Conservation (phyloP, 495 filamentous ascomycete species). For the Chaetomium fimeti region DNA sequence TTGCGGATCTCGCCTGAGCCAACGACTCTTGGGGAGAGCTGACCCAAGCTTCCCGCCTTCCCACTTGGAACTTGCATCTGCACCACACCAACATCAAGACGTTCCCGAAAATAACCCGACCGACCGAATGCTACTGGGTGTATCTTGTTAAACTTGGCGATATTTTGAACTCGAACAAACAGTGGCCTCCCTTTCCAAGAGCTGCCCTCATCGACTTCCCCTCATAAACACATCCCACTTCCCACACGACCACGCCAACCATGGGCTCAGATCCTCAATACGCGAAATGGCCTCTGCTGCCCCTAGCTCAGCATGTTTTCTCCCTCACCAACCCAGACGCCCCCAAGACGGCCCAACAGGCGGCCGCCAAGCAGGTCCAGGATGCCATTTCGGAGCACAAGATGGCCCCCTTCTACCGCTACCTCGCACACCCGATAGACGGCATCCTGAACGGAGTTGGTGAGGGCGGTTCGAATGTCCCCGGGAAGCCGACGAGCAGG, state of each 20-base stretch:
- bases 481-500: slow-evolving; percentile 52
- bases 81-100: not conserved
- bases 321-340: slow-evolving; percentile 88
- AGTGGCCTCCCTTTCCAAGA: not conserved
- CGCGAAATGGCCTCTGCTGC: slow-evolving; percentile 88
- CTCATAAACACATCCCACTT: slow-evolving; percentile 8
- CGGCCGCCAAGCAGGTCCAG: slow-evolving; percentile 78
- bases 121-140: not conserved
- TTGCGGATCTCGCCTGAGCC: slow-evolving; percentile 27
- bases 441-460: slow-evolving; percentile 80
- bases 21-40: slow-evolving; percentile 16
- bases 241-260: slow-evolving; percentile 18
- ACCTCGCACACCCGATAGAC: slow-evolving; percentile 90
- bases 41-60: slow-evolving; percentile 21
- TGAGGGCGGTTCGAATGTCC: slow-evolving; percentile 58
- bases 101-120: not conserved
- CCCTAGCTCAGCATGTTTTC: slow-evolving; percentile 95
- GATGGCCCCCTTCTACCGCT: slow-evolving; percentile 95
- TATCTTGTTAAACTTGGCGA: not conserved
- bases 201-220: not conserved
- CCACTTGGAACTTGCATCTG: slow-evolving; percentile 15
- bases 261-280: slow-evolving; percentile 99
- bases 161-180: not conserved
- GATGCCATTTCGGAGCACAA: slow-evolving; percentile 90
- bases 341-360: slow-evolving; percentile 62